Evolutionary conservation across 108 stramenopile genomes (phyloP).

Genomic region (Parietichytrium sp.): DNA sequence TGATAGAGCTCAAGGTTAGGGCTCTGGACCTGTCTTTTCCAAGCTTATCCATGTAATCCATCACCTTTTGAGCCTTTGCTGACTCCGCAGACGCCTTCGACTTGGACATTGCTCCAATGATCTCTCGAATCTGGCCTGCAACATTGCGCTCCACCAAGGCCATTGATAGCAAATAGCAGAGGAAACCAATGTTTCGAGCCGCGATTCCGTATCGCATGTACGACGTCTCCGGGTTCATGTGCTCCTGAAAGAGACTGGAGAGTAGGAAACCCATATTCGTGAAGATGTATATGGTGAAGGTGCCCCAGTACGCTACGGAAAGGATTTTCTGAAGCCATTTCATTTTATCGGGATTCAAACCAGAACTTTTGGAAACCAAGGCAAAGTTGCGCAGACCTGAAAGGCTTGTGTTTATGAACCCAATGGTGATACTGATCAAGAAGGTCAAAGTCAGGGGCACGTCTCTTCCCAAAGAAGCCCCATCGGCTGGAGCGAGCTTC

Average conservation of each 20-base stretch:
- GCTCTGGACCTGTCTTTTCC: not conserved
- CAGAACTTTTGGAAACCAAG: not conserved
- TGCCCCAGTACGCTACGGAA: not conserved
- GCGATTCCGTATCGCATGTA: slow-evolving; percentile 9
- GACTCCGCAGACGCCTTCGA: not conserved
- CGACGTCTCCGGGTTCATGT: not conserved
- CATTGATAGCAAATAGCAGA: not conserved
- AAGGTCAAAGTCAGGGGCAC: not conserved
- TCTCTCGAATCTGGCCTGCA: not conserved
- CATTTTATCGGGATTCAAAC: not conserved
- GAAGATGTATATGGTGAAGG: not conserved
- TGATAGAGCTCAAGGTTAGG: not conserved
- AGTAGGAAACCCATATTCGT: not conserved
- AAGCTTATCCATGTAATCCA: not conserved
- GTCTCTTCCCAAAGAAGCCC: not conserved
- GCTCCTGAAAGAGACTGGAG: not conserved
- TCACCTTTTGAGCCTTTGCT: not conserved
- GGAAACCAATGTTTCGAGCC: not conserved
- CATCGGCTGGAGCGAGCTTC: not conserved
- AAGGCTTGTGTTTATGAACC: not conserved
- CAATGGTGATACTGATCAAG: not conserved
- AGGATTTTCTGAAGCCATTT: not conserved
- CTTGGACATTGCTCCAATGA: not conserved
- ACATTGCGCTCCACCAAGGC: not conserved
- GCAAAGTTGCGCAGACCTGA: not conserved